phyloP scores from a whole-genome alignment of 106 monocot genomes.

The Triglochin maritima region DNA sequence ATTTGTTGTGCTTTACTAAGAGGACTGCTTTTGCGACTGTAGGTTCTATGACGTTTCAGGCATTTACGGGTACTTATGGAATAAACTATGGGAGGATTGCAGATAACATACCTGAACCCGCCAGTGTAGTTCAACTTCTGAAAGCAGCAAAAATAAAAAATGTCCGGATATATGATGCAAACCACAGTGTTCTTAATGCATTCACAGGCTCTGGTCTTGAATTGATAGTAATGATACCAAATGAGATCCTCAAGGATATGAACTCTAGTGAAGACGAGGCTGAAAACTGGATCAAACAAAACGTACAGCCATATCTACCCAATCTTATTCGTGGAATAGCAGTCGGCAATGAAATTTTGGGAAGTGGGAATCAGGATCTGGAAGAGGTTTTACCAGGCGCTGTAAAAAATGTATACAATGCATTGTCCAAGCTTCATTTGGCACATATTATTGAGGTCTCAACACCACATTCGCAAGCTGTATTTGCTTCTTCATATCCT shows the following conservation, averaged over 20 bases:
- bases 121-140: constrained; percentile 57
- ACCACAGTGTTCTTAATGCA: constrained; percentile 66
- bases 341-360: constrained; percentile 79
- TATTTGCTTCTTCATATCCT: constrained; percentile 73
- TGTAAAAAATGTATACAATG: constrained; percentile 54
- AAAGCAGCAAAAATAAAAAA: constrained; percentile 73
- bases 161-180: constrained; percentile 66
- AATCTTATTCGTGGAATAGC: constrained; percentile 58
- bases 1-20: too few relatives aligned
- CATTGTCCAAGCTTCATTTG: constrained; percentile 43
- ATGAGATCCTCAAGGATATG: constrained; percentile 59
- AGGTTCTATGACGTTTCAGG: constrained; percentile 31
- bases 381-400: constrained; percentile 55
- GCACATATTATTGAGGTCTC: constrained; percentile 47
- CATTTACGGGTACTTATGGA: constrained; percentile 77
- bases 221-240: constrained; percentile 37
- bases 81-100: constrained; percentile 84
- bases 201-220: constrained; percentile 80
- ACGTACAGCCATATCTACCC: constrained; percentile 68
- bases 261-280: constrained; percentile 36
- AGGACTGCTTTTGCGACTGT: background rate
- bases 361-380: constrained; percentile 41
- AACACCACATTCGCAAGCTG: constrained; percentile 66
- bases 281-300: constrained; percentile 75
- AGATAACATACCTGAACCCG: constrained; percentile 68